A percentile compares a stretch with the other conserved stretches of the same genome.
phyloP scores from a whole-genome alignment of 108 stramenopile genomes.

The Nitzschia palea region DNA sequence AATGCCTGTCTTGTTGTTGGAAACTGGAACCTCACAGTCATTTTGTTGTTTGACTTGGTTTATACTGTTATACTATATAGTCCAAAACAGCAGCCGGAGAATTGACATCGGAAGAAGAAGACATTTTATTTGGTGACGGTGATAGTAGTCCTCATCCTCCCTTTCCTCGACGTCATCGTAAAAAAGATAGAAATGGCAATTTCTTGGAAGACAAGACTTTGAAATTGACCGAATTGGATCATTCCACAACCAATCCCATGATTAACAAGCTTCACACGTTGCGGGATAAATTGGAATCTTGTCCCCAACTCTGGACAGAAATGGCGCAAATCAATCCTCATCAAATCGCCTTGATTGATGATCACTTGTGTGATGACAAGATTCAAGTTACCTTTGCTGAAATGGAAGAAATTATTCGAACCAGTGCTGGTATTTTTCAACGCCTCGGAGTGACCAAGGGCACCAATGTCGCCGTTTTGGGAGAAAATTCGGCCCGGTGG shows the following conservation, averaged over 20 bases:
- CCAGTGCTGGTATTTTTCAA: slow-evolving; percentile 61
- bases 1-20: too few relatives aligned
- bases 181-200: slow-evolving; percentile 48
- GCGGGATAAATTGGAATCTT: slow-evolving; percentile 53
- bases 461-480: slow-evolving; percentile 76
- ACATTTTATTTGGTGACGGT: slow-evolving; percentile 68
- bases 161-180: slow-evolving; percentile 39
- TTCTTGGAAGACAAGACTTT: slow-evolving; percentile 39
- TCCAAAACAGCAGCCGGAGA: neutral
- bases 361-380: slow-evolving; percentile 68
- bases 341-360: slow-evolving; percentile 72
- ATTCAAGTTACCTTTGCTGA: slow-evolving; percentile 63
- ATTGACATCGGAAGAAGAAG: slow-evolving; percentile 62
- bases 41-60: too few relatives aligned
- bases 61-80: too few relatives aligned
- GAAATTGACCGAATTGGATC: slow-evolving; percentile 58
- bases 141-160: slow-evolving; percentile 13
- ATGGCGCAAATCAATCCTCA: slow-evolving; percentile 57
- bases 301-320: slow-evolving; percentile 74
- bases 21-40: too few relatives aligned
- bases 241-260: slow-evolving; percentile 63
- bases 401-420: slow-evolving; percentile 60
- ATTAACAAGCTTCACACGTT: slow-evolving; percentile 74
- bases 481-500: slow-evolving; percentile 87
- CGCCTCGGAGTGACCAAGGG: slow-evolving; percentile 66